Evolutionary conservation across 2,329 filamentous ascomycete genomes (phyloP).

Genomic region (Pseudogymnoascus sp.): DNA sequence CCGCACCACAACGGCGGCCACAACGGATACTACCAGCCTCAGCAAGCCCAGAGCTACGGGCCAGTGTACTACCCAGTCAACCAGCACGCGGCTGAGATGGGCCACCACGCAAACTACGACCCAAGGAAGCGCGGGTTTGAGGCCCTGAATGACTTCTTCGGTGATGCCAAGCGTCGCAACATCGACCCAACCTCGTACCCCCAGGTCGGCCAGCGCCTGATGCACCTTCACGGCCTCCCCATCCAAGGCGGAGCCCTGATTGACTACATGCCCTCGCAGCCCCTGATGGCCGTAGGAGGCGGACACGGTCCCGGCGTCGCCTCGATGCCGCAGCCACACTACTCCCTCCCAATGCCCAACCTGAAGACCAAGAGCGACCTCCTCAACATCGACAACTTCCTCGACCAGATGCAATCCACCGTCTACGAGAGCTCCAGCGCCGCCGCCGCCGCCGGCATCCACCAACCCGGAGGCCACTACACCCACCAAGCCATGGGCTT

Average conservation of each 20-base stretch:
- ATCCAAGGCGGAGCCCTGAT: conserved; percentile 47
- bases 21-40: conserved; percentile 44
- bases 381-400: conserved; percentile 85
- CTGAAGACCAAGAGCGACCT: conserved; percentile 90
- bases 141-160: conserved; percentile 88
- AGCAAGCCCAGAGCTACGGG: conserved; percentile 57
- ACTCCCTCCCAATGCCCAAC: conserved; percentile 81
- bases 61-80: conserved; percentile 72
- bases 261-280: conserved; percentile 48
- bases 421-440: conserved; percentile 89
- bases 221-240: conserved; percentile 66
- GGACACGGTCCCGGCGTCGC: conserved; percentile 37
- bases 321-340: conserved; percentile 62
- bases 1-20: conserved; percentile 45
- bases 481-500: conserved; percentile 45
- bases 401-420: conserved; percentile 92
- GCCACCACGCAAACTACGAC: conserved; percentile 55
- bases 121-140: conserved; percentile 79
- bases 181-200: conserved; percentile 86
- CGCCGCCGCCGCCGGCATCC: conserved; percentile 68
- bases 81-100: conserved; percentile 56
- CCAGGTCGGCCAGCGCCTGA: conserved; percentile 81
- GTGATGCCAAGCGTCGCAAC: conserved; percentile 81
- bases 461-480: conserved; percentile 64
- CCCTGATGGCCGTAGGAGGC: conserved; percentile 46